Base-by-base conservation (phyloP, 1,139 yeast species). In the Kodamaea sp. region DNA sequence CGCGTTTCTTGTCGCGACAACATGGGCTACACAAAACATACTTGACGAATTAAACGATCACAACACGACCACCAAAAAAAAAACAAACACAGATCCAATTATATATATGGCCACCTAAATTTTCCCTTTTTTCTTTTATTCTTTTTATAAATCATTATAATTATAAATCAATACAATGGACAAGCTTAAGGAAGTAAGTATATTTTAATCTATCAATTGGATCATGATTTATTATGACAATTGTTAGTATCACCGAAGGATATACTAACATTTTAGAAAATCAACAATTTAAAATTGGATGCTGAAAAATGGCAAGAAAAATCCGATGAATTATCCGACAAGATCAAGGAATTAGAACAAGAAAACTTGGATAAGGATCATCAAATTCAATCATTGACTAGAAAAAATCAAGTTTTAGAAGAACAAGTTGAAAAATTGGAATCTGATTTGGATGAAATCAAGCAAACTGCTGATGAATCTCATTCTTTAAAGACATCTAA, bases 241-340 rank as follows among this genome's bases (percentile, higher is more conserved):
- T 8, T 10, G 10, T 30, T 32, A 15, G n/a, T n/a, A n/a, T n/a
- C n/a, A n/a, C n/a, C n/a, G n/a, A n/a, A 12, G 34, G 33, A 39
- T 34, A 31, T 43, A 54, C 60, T 53, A 53, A 58, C 61, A 44
- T 31, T 50, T 6, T 46, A 85, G 94, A 90, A 92, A 81, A 75
- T 92, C 74, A 84, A 76, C 75, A 81, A 82, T 70, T 81, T 92
- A 67, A 90, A 90, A 71, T 75, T 86, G 58, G 98, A 92, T 63
- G 90, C 96, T 52, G 99, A 94, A 73, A 74, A 84, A 58, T 95
- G 97, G 86, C 96, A 90, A 73, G 96, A 88, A 65, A 87, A 89
- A 74, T 84, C 94, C 47, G 98, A 92, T 58, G 96, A 86, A 57
- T 78, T 87, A 57, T 67, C 81, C 45, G 81, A 76, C 49, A 82